Evolutionary conservation across 495 filamentous ascomycete species (phyloP), one percentile per base, ranked within the genome.

Genomic region (Wilcoxina mikolae): DNA sequence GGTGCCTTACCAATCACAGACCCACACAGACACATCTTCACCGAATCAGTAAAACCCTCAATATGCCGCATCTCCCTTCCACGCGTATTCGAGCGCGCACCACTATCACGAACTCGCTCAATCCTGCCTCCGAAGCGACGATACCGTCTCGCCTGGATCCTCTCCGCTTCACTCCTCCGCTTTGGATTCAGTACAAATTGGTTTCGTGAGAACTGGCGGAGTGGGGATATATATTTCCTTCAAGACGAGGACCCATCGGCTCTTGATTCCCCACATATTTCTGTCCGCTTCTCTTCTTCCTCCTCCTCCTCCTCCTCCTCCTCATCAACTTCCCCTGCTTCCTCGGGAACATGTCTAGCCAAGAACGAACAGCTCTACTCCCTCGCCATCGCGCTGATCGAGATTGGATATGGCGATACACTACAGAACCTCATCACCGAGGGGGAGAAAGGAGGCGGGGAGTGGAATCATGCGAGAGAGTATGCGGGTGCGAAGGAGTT

Each of bases 381-480:
- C 12, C 55, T 57, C 20, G 46, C 55, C 4, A 20, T 57, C 3
- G 41, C 49, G 18, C 24, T 57, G 2, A 57, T 57, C 11, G 55
- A 57, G 17, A 57, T 57, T 26, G 55, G 33, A 38, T 57, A 35
- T 45, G 55, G 48, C 7, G 49, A 45, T 18, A 49, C 49, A 1
- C 22, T 57, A 22, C 28, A 33, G 31, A 51, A 51, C 10, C 41
- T 57, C 22, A 28, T 35, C 28, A 20, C 23, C 20, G 31, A 29
- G 17, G 43, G 26, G 27, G 50, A 28, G 17, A 23, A 28, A 27
- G 26, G 22, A 7, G 27, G 10, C 31, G 31, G 22, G 20, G 26
- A 50, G 20, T 41, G 38, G 25, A 31, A 56, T 20, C 52, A 56
- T 23, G 27, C 49, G 27, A 39, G 42, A 10, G 57, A 56, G 33